Base-by-base conservation (phyloP, 139 green algal species). In the Chlorella sp. region DNA sequence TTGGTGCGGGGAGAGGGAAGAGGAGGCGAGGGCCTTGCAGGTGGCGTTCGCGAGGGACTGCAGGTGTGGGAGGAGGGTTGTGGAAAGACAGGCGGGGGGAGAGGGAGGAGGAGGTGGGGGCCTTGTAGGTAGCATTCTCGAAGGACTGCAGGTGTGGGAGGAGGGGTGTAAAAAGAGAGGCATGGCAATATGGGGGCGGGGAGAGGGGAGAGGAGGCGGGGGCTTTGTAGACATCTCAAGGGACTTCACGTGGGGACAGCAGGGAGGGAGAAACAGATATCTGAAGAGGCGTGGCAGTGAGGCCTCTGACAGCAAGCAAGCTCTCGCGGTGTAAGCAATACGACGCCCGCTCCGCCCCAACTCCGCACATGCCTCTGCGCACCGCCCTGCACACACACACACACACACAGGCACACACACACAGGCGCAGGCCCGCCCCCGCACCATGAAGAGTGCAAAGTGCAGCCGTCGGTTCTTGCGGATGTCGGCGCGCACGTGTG, bases 121-220 rank as follows among this genome's bases (percentile, higher is more conserved):
- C 95, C 93, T 99, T 99, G 95, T 99, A 99, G 32, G 97, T 96
- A 30, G 97, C 97, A 92, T 99, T 99, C 86, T 98, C 98, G 57
- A 99, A 90, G 21, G 98, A 93, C 85, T 89, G 85, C 48, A 81
- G 66, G 69, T 4, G 7, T 4, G 85, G 32, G 71, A n/a, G n/a
- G n/a, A n/a, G n/a, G 68, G n/a, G 24, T 34, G 1, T 11, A 34
- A 24, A 34, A 22, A 34, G 12, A 1, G 71, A n/a, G n/a, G n/a
- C n/a, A n/a, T n/a, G n/a, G n/a, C n/a, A n/a, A n/a, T n/a, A n/a
- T n/a, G n/a, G n/a, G n/a, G n/a, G n/a, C n/a, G 71, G 26, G 34
- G 71, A 78, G 71, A 18, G 34, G 32, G 28, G 71, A 39, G 3
- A 34, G 28, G 3, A 7, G 71, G 71, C 39, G 71, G 32, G 15